Conservation (phyloP, 257 asterid genomes). For the Jaltomata sinuosa region DNA sequence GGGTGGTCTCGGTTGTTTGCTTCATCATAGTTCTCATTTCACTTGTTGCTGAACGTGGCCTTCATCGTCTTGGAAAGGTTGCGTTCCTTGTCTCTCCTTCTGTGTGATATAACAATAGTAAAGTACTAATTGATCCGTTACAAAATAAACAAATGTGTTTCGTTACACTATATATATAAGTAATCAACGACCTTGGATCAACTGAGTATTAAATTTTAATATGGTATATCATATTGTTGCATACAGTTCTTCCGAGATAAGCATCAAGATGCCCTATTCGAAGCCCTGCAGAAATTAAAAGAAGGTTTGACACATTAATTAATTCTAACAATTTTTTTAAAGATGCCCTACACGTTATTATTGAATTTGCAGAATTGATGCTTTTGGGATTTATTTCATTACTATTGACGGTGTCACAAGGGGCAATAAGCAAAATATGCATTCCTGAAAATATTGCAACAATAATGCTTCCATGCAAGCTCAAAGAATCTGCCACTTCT, state of each 20-base stretch:
- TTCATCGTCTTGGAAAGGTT: constrained; percentile 71
- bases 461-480: constrained; percentile 75
- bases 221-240: background rate
- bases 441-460: constrained; percentile 37
- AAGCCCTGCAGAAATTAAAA: constrained; percentile 68
- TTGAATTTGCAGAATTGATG: constrained; percentile 66
- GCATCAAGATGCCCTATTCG: constrained; percentile 40
- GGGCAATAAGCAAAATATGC: constrained; percentile 43
- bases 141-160: background rate
- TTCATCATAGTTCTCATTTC: constrained; percentile 66
- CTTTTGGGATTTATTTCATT: constrained; percentile 87
- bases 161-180: no score
- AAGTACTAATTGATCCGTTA: background rate
- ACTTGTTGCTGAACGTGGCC: constrained; percentile 53
- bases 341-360: no score
- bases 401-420: constrained; percentile 63
- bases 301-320: constrained; percentile 52
- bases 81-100: background rate
- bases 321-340: no score
- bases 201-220: no score
- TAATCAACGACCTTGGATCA: no score
- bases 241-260: constrained; percentile 43
- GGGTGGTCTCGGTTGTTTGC: constrained; percentile 78
- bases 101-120: background rate
- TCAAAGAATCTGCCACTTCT: background rate